Base-by-base conservation (phyloP, 805 yeast species). In the Ogataea minuta region DNA sequence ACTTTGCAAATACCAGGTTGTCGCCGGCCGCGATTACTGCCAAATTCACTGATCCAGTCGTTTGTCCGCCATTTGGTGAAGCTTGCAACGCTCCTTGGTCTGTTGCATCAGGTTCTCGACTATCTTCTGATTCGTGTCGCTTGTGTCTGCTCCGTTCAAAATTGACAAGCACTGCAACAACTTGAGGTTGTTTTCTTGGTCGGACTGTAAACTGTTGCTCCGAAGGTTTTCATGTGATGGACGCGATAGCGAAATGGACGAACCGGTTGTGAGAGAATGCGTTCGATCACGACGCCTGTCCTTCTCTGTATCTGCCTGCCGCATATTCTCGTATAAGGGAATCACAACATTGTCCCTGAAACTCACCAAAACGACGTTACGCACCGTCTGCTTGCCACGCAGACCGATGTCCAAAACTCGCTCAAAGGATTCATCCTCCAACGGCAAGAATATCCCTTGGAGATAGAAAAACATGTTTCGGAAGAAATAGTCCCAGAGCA, bases 21-120 rank as follows among this genome's bases (percentile, higher is more conserved):
- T 56, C 2, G 68, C 76, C 43, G 96, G 90, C 1, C 69, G 95
- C 46, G 84, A 82, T 4, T 90, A 95, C 88, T 91, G 98, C 52
- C 34, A 30, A 66, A 19, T 19, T 19, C 64, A 23, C 41, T 67
- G 59, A 14, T 20, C 28, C 19, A 9, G 31, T 9, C 15, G 13
- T 14, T 32, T 6, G 8, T n/a, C 14, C 16, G 13, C 21, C 8
- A 43, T 17, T 21, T 42, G 43, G 16, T 33, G 30, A 7, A 46
- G 8, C 21, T 34, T 20, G 28, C 58, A 54, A 25, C 36, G 50
- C 26, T 62, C 61, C 25, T 51, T 49, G n/a, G 51, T 43, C 28
- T 51, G 58, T 17, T 51, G 49, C 51, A 75, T 59, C 39, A 78
- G 56, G 36, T 71, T 75, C 31, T 80, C 84, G n/a, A 82, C 65